Evolutionary conservation across 768 basidiomycete species (phyloP).

Genomic region (Auriscalpium microsporum): DNA sequence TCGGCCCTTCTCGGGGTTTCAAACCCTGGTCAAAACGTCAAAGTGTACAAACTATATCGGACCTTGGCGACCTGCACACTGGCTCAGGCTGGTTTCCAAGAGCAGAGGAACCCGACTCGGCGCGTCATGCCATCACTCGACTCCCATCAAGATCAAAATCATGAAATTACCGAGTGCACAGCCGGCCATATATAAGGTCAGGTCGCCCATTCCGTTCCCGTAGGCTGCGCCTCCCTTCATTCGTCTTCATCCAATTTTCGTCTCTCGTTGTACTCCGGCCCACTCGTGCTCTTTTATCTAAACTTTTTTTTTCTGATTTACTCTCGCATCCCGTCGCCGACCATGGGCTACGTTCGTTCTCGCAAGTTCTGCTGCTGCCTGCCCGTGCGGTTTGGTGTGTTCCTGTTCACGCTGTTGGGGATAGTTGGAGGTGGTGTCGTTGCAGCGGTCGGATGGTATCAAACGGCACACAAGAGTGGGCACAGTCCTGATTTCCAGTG

Average conservation of each 20-base stretch:
- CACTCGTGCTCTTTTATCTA: not conserved
- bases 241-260: not conserved
- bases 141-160: no score
- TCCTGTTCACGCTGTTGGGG: conserved; percentile 42
- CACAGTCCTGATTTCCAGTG: conserved; percentile 3
- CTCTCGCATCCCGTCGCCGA: not conserved
- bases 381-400: conserved; percentile 56
- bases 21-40: no score
- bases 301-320: not conserved
- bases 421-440: conserved; percentile 36
- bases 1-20: no score
- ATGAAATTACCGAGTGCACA: no score
- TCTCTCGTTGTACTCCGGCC: not conserved
- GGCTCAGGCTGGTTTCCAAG: no score
- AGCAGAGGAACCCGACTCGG: no score
- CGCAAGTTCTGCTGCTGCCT: conserved; percentile 59
- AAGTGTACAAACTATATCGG: no score
- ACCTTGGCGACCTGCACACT: no score
- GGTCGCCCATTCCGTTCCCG: not conserved
- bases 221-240: conserved; percentile 13
- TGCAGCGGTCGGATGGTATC: conserved; percentile 38
- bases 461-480: conserved; percentile 37
- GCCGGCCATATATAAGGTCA: no score
- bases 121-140: no score
- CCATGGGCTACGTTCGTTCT: conserved; percentile 37